Evolutionary conservation across 2,329 filamentous ascomycete genomes (phyloP).

Genomic region (Volutella citrinella): DNA sequence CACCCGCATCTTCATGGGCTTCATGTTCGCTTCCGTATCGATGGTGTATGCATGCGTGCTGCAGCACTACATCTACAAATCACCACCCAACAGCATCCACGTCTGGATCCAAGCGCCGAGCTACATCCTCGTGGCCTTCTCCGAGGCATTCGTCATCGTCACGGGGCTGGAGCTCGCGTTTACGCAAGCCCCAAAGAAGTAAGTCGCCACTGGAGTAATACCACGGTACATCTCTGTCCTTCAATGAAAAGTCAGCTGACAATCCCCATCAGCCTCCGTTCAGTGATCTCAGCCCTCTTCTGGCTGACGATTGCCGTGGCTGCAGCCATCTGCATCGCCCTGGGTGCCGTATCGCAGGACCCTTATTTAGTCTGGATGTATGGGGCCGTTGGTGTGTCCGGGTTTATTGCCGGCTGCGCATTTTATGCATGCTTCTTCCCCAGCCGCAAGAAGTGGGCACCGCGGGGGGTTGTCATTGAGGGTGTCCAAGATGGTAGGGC

Average conservation of each 20-base stretch:
- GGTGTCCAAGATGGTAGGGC: too few species aligned
- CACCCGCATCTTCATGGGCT: slow-evolving; percentile 19
- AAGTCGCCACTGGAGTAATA: too few species aligned
- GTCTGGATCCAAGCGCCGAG: slow-evolving; percentile 11
- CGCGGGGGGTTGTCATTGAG: too few species aligned
- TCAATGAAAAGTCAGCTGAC: too few species aligned
- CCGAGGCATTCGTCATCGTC: slow-evolving; percentile 12
- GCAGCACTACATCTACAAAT: slow-evolving; percentile 20
- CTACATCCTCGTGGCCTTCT: slow-evolving; percentile 10
- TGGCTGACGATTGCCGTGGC: slow-evolving; percentile 13
- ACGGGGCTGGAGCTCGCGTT: slow-evolving; percentile 11
- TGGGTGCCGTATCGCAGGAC: slow-evolving; percentile 10
- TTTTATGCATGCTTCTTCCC: slow-evolving; percentile 9
- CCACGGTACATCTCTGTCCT: too few species aligned
- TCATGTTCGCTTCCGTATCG: slow-evolving; percentile 19
- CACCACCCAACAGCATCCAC: slow-evolving; percentile 10
- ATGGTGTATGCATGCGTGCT: slow-evolving; percentile 21
- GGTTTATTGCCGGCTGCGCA: slow-evolving; percentile 9
- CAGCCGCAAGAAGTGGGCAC: slow-evolving; percentile 3
- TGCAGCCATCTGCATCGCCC: slow-evolving; percentile 12
- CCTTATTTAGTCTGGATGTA: slow-evolving; percentile 15
- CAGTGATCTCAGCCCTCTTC: slow-evolving; percentile 9
- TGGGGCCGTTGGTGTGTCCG: slow-evolving; percentile 9
- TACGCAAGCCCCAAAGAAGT: slow-evolving; percentile 12
- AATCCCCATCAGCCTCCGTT: slow-evolving; percentile 4